These are phyloP conservation scores for Diddensiella santjacobensis DNA, from an alignment of 805 yeast species.

Conservation along the genomic window DNA sequence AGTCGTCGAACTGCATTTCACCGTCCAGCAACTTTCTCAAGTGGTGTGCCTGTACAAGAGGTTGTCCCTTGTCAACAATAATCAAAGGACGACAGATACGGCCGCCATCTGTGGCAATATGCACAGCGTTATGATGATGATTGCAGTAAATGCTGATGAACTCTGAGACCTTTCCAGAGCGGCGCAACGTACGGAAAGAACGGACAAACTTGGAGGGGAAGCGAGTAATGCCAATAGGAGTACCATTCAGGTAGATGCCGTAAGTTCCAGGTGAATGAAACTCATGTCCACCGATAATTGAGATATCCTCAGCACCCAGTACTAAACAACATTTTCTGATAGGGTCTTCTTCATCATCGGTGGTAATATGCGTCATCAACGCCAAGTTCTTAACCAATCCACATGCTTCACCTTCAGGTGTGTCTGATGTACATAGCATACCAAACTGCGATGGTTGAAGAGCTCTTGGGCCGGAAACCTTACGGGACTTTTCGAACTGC, in stretches of 20 bases:
- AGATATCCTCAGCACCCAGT: slow-evolving; percentile 86
- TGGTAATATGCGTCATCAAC: slow-evolving; percentile 96
- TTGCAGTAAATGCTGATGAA: slow-evolving; percentile 89
- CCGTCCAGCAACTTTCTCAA: slow-evolving; percentile 60
- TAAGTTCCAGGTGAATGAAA: slow-evolving; percentile 73
- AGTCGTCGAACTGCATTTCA: slow-evolving; percentile 84
- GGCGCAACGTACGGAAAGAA: slow-evolving; percentile 73
- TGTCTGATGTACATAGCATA: slow-evolving; percentile 97
- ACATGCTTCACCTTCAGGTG: slow-evolving; percentile 99
- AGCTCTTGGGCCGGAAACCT: slow-evolving; percentile 98
- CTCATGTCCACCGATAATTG: slow-evolving; percentile 75
- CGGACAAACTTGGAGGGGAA: slow-evolving; percentile 80
- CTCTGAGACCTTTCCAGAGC: slow-evolving; percentile 81
- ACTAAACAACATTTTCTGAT: slow-evolving; percentile 69
- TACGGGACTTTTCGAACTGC: slow-evolving; percentile 97
- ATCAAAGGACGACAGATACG: slow-evolving; percentile 96
- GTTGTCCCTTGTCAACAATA: slow-evolving; percentile 67
- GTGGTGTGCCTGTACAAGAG: slow-evolving; percentile 72
- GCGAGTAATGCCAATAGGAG: slow-evolving; percentile 83
- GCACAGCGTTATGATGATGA: slow-evolving; percentile 87
- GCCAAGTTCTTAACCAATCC: slow-evolving; percentile 97
- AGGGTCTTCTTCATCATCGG: slow-evolving; percentile 95
- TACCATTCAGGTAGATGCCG: slow-evolving; percentile 91
- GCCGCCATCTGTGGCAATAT: slow-evolving; percentile 98
- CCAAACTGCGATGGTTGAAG: slow-evolving; percentile 98